Base-by-base conservation (phyloP, 1,284 basidiomycete species). In the Ustilago xerochloae region DNA sequence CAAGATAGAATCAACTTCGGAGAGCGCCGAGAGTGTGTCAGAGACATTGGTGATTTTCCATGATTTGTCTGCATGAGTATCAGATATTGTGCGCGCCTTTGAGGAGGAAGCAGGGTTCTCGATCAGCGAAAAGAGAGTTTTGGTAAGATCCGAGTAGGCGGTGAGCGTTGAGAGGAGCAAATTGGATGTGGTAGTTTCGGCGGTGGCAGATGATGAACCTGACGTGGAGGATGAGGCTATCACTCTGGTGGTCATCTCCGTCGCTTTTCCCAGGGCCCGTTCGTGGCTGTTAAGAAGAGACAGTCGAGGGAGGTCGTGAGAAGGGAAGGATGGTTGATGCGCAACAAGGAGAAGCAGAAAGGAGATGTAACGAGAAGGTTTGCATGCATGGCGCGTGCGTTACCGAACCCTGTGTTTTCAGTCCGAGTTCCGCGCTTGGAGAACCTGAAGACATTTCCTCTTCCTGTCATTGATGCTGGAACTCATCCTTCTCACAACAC, bases 71-170 rank as follows among this genome's bases (percentile, higher is more conserved):
- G 71, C 47, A 7, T 30, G n/a, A 15, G 56, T 18, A 33, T 75
- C 71, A 2, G 60, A n/a, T 36, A 75, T 57, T n/a, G 51, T 33
- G 10, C 13, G 24, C 0, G 48, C 0, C 22, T 63, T 68, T 9
- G 38, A 28, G 2, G 29, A 8, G 10, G 32, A 13, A 5, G 67
- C 61, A 2, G 72, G 63, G 15, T 50, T 53, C 39, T 75, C 72
- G 38, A 75, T 67, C 29, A 54, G 36, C 5, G 67, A 46, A 36
- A 75, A 75, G 30, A 75, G 67, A 18, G 49, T 47, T 64, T 67
- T 68, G 53, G 67, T 58, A 24, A 75, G 63, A 1, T 62, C 60
- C 13, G 66, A 67, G 57, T 75, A 75, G 12, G 72, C 72, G 38
- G 33, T 51, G 9, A 75, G 52, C 5, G 66, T 67, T 4, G 72